Base-by-base conservation (phyloP, 2,329 filamentous ascomycete species). In the Alternaria atra region DNA sequence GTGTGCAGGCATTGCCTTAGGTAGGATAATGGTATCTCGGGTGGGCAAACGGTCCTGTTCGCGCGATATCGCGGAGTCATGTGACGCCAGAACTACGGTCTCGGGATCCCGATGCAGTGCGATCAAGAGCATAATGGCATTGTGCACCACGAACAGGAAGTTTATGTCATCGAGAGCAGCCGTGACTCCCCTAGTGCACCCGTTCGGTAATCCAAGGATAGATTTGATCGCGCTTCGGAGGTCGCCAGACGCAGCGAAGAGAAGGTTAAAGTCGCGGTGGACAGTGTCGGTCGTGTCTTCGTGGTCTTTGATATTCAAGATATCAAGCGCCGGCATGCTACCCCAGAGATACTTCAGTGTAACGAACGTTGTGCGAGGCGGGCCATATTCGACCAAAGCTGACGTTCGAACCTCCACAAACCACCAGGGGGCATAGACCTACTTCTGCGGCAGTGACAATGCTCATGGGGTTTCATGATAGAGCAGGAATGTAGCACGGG, bases 201-300 rank as follows among this genome's bases (percentile, higher is more conserved):
- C 60, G 4, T 44, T 37, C 0, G 80, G 78, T 6, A 84, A 61
- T 1, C 60, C 48, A 2, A 66, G 67, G 3, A 84, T 61, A 0
- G 82, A 79, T 64, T 79, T 80, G 55, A 84, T 58, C 4, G 82
- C 66, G 56, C 84, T 83, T 40, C 82, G 72, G 6, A 80, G 55
- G 59, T 84, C 81, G 6, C 80, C 82, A 9, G 82, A 84, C 5
- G 80, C 82, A 3, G 79, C 79, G 39, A 80, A 82, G 2, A 81
- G 69, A 0, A 82, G 52, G 0, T 30, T 44, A 1, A 79, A 47
- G 23, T 76, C 61, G 20, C 52, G 56, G 6, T 61, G 40, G 0
- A 50, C 30, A 6, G 17, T 5, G 17, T 72, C 77, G 47, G 80
- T 74, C 43, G 77, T 76, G 6, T 60, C 50, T 32, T 71, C 62